phyloP scores from a whole-genome alignment of 805 yeast genomes.

The Metschnikowia santaceciliae region DNA sequence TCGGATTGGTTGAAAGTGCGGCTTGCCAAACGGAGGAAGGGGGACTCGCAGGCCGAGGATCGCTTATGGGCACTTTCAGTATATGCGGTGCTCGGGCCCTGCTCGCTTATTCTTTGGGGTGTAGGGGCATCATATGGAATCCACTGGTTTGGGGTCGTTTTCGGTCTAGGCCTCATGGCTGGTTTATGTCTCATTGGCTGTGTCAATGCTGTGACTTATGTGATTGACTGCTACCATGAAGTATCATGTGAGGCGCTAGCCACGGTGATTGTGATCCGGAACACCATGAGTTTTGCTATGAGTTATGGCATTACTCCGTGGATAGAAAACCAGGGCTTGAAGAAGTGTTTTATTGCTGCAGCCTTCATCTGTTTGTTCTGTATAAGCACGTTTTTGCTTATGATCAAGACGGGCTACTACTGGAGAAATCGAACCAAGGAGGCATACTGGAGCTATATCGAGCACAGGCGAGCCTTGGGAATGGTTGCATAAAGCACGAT shows the following conservation, averaged over 20 bases:
- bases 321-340: constrained; percentile 48
- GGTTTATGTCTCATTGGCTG: constrained; percentile 22
- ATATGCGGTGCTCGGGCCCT: constrained; percentile 15
- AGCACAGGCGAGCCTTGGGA: constrained; percentile 13
- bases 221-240: constrained; percentile 26
- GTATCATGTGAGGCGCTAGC: constrained; percentile 35
- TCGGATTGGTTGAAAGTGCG: constrained; percentile 14
- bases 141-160: constrained; percentile 23
- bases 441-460: constrained; percentile 33
- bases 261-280: constrained; percentile 53
- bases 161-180: constrained; percentile 23
- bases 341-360: constrained; percentile 54
- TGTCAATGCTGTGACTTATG: constrained; percentile 26
- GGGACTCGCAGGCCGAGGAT: constrained; percentile 15
- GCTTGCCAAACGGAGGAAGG: constrained; percentile 12
- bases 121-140: constrained; percentile 23
- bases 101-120: constrained; percentile 20
- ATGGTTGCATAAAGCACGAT: background rate
- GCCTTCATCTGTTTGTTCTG: constrained; percentile 50
- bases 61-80: constrained; percentile 15
- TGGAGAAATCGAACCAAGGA: constrained; percentile 33
- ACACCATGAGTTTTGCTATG: constrained; percentile 56
- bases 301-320: constrained; percentile 60
- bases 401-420: constrained; percentile 31
- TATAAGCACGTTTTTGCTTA: constrained; percentile 42